Evolutionary conservation across 495 filamentous ascomycete species (phyloP).

Genomic region (Penicillium ucsense): DNA sequence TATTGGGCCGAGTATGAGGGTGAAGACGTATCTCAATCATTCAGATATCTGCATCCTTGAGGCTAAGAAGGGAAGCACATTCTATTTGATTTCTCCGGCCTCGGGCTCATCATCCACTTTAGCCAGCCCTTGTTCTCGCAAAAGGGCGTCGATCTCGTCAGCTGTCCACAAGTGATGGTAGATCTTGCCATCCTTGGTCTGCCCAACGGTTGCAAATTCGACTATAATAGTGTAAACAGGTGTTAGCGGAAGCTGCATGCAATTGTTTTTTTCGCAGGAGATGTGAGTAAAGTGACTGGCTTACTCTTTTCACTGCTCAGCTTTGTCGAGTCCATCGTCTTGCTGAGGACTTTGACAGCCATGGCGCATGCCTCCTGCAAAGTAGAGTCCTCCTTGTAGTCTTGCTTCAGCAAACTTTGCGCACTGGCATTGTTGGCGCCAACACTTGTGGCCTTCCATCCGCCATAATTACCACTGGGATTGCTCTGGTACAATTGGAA

Average conservation of each 20-base stretch:
- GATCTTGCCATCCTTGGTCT: slow-evolving; percentile 86
- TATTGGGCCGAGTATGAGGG: no score
- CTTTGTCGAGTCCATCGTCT: slow-evolving; percentile 99
- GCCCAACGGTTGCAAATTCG: slow-evolving; percentile 96
- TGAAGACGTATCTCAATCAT: background rate
- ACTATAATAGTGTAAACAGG: slow-evolving; percentile 43
- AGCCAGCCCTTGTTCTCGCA: slow-evolving; percentile 91
- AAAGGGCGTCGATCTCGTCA: slow-evolving; percentile 87
- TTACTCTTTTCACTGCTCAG: slow-evolving; percentile 97
- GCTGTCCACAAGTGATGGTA: slow-evolving; percentile 97
- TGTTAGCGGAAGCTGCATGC: slow-evolving; percentile 20
- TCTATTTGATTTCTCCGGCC: slow-evolving; percentile 45
- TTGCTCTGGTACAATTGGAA: slow-evolving; percentile 99
- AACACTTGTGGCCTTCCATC: slow-evolving; percentile 97
- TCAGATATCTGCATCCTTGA: slow-evolving; percentile 6
- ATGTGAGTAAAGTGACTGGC: no score
- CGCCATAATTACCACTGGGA: slow-evolving; percentile 98
- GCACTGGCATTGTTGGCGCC: slow-evolving; percentile 97
- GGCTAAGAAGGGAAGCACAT: slow-evolving; percentile 6
- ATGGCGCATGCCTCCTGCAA: slow-evolving; percentile 94
- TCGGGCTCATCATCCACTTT: slow-evolving; percentile 76
- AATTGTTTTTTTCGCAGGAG: no score
- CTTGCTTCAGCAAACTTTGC: slow-evolving; percentile 95
- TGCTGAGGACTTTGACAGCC: slow-evolving; percentile 98
- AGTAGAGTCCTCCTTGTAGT: slow-evolving; percentile 96